These are phyloP conservation scores for Fusarium coffeatum DNA, from an alignment of 2,329 filamentous ascomycete genomes.

Conservation along the genomic window DNA sequence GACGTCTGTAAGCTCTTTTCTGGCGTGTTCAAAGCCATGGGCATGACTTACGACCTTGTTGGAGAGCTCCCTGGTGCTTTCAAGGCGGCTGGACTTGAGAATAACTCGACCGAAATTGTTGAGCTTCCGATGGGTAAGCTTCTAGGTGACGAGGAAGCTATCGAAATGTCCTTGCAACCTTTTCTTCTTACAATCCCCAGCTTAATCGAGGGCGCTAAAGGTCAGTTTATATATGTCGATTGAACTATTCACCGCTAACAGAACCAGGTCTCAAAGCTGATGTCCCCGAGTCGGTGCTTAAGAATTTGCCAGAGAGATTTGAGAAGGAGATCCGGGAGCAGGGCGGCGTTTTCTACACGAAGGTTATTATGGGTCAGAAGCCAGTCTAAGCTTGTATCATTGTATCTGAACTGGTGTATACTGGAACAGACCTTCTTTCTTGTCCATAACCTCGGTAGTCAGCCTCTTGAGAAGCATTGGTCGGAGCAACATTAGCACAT, in stretches of 20 bases:
- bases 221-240: background rate
- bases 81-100: background rate
- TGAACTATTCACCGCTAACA: background rate
- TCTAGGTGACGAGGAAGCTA: background rate
- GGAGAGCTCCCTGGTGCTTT: background rate
- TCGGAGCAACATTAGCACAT: background rate
- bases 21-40: slow-evolving; percentile 19
- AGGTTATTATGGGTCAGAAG: slow-evolving; percentile 9
- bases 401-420: no score
- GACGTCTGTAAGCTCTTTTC: slow-evolving; percentile 6
- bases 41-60: background rate
- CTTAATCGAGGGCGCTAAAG: slow-evolving; percentile 4
- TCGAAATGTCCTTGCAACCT: background rate
- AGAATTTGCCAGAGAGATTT: slow-evolving; percentile 14
- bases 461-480: background rate
- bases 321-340: slow-evolving; percentile 17
- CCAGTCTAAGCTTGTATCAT: background rate
- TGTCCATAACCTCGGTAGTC: background rate
- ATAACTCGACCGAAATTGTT: background rate
- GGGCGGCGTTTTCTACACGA: slow-evolving; percentile 6
- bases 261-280: background rate
- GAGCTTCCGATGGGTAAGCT: slow-evolving; percentile 20
- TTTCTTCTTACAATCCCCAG: slow-evolving; percentile 19
- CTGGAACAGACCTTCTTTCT: no score
- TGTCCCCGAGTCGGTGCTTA: background rate